Evolutionary conservation across 805 yeast genomes (phyloP).

Genomic region (Brettanomyces custersianus): DNA sequence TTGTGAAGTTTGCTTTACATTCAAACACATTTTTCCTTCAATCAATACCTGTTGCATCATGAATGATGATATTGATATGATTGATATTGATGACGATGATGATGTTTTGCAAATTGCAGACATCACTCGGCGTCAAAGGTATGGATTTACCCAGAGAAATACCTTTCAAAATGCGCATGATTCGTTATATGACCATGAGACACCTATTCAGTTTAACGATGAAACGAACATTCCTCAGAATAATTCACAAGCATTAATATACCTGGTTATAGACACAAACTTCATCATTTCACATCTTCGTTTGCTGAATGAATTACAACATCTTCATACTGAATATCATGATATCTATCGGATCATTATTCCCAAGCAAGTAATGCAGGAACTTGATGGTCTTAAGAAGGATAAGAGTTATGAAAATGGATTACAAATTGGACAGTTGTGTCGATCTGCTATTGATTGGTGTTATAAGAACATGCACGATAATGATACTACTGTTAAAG

Average conservation of each 20-base stretch:
- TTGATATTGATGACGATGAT: neutral
- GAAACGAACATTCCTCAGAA: neutral
- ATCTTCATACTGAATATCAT: slow-evolving; percentile 30
- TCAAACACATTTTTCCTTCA: too few relatives aligned
- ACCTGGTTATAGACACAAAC: slow-evolving; percentile 73
- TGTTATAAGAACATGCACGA: slow-evolving; percentile 52
- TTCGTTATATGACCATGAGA: too few relatives aligned
- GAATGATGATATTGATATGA: slow-evolving; percentile 2
- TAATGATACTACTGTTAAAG: slow-evolving; percentile 41
- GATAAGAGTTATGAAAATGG: slow-evolving; percentile 16
- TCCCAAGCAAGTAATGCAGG: slow-evolving; percentile 64
- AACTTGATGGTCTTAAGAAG: slow-evolving; percentile 74
- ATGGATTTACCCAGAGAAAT: too few relatives aligned
- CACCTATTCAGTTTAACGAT: too few relatives aligned
- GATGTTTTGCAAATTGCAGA: slow-evolving; percentile 1
- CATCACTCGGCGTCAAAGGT: slow-evolving; percentile 1
- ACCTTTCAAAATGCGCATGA: too few relatives aligned
- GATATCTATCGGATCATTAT: slow-evolving; percentile 42
- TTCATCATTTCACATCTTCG: slow-evolving; percentile 63
- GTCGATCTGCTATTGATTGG: slow-evolving; percentile 75
- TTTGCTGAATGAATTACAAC: slow-evolving; percentile 44
- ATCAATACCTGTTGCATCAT: too few relatives aligned
- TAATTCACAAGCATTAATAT: slow-evolving; percentile 2
- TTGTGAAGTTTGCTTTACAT: too few relatives aligned
- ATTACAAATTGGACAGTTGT: slow-evolving; percentile 29